Percentiles rank a stretch among this genome's conserved stretches.
These are phyloP conservation scores for Benincasa hispida DNA, from an alignment of 306 rosid genomes.

Conservation along the genomic window DNA sequence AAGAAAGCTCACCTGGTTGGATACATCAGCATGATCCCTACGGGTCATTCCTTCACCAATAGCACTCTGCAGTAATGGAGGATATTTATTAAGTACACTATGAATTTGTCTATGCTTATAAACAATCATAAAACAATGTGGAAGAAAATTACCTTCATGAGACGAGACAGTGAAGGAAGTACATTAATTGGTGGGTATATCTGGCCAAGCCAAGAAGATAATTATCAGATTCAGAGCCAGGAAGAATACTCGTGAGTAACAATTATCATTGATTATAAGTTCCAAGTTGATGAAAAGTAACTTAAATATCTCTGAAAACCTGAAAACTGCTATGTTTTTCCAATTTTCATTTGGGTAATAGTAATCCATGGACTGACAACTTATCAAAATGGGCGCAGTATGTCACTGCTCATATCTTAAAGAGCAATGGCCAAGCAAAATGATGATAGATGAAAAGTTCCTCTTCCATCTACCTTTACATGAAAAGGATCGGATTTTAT, in stretches of 20 bases:
- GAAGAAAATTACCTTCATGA: slow-evolving; percentile 74
- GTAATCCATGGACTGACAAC: background rate
- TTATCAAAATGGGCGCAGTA: background rate
- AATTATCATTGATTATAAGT: slow-evolving; percentile 3
- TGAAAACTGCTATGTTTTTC: background rate
- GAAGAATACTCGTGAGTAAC: background rate
- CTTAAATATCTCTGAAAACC: background rate
- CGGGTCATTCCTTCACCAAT: slow-evolving; percentile 99
- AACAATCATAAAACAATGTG: background rate
- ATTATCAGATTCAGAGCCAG: slow-evolving; percentile 20
- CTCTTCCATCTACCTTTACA: too few relatives aligned
- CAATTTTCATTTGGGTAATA: background rate
- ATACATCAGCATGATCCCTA: slow-evolving; percentile 91
- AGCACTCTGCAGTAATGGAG: slow-evolving; percentile 67
- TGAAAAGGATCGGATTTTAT: too few relatives aligned
- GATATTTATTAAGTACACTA: background rate
- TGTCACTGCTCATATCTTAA: background rate
- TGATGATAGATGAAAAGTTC: background rate
- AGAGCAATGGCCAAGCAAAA: background rate
- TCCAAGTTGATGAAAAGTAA: background rate
- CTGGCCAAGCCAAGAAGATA: slow-evolving; percentile 35
- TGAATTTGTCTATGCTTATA: slow-evolving; percentile 1
- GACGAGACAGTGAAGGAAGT: slow-evolving; percentile 92
- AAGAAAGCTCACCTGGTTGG: slow-evolving; percentile 71
- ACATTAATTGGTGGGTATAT: slow-evolving; percentile 96